Evolutionary conservation across 345 rosid genomes (phyloP).

Genomic region (Ceriops decandra): DNA sequence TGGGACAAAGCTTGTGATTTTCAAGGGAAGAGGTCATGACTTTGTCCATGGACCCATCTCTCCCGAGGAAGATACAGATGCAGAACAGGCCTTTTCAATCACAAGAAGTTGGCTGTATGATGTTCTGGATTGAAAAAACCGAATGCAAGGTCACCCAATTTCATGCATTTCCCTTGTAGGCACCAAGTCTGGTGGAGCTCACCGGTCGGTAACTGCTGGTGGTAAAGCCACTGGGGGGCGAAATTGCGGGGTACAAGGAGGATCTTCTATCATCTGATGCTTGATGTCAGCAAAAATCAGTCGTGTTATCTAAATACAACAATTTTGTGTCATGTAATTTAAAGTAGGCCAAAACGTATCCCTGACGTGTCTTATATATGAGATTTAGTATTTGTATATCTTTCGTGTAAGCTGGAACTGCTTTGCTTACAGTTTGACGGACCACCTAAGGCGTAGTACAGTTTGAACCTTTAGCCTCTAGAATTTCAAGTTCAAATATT

Average conservation of each 20-base stretch:
- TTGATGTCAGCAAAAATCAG: neutral
- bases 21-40: slow-evolving; percentile 70
- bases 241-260: neutral
- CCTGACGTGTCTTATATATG: too few species aligned
- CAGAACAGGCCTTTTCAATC: slow-evolving; percentile 60
- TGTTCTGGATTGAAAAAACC: slow-evolving; percentile 32
- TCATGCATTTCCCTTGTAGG: neutral
- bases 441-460: too few species aligned
- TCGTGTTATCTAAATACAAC: neutral
- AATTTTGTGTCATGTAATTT: too few species aligned
- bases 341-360: neutral
- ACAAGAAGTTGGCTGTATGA: slow-evolving; percentile 74
- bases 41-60: slow-evolving; percentile 73
- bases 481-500: too few species aligned
- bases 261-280: neutral
- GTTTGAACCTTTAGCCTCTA: too few species aligned
- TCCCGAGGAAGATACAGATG: slow-evolving; percentile 71
- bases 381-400: too few species aligned
- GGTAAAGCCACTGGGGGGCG: neutral
- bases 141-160: neutral
- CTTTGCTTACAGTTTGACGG: too few species aligned
- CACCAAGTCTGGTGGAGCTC: neutral
- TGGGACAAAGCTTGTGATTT: slow-evolving; percentile 52
- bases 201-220: neutral
- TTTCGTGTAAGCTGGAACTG: too few species aligned